Percentiles rank a stretch among this genome's conserved stretches.
Evolutionary conservation across 2,329 filamentous ascomycete species (phyloP).

Genomic region (Penicillium sp.): DNA sequence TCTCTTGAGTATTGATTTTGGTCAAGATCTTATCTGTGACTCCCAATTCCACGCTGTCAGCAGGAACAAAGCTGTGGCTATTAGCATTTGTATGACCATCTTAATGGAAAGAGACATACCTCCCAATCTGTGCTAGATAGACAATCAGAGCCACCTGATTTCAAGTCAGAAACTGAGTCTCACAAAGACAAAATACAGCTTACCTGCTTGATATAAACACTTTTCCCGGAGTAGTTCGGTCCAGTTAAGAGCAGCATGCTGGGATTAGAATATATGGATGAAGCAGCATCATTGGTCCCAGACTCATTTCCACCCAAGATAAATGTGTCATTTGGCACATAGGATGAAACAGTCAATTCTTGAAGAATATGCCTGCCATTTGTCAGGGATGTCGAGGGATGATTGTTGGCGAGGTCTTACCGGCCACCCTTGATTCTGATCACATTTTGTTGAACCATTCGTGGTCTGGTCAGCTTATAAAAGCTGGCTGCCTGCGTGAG

Average conservation of each 20-base stretch:
- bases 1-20: conserved; percentile 73
- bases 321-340: conserved; percentile 78
- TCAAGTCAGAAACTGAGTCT: conserved; percentile 9
- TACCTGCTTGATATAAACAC: conserved; percentile 85
- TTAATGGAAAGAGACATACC: conserved; percentile 32
- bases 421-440: conserved; percentile 75
- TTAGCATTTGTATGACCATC: background rate
- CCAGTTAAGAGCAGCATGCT: conserved; percentile 82
- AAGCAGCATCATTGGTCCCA: background rate
- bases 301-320: conserved; percentile 58
- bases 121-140: conserved; percentile 86
- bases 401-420: conserved; percentile 35
- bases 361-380: conserved; percentile 70
- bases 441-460: conserved; percentile 67
- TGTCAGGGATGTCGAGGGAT: conserved; percentile 9
- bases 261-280: conserved; percentile 43
- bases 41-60: conserved; percentile 71
- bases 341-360: conserved; percentile 76
- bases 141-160: conserved; percentile 72
- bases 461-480: conserved; percentile 69
- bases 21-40: conserved; percentile 92
- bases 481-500: conserved; percentile 73
- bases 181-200: background rate
- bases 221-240: conserved; percentile 96
- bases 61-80: conserved; percentile 73